Conservation (phyloP, 2,329 filamentous ascomycete species). For the Chaetomium sp. region DNA sequence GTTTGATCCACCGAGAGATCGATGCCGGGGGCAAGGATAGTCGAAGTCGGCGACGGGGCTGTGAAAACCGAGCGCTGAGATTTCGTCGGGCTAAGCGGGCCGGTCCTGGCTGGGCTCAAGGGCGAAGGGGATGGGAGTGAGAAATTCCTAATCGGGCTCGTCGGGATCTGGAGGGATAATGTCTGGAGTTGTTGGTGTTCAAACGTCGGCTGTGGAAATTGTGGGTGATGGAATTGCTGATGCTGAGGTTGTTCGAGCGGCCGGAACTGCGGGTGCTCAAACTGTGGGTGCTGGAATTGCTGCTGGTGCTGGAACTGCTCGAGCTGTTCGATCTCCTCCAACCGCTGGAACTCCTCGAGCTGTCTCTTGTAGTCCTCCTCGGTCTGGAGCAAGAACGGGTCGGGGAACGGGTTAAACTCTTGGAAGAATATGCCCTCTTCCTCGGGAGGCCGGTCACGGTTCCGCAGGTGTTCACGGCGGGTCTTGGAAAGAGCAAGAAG, state of each 20-base stretch:
- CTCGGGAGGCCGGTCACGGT: slow-evolving; percentile 53
- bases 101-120: slow-evolving; percentile 42
- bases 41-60: slow-evolving; percentile 51
- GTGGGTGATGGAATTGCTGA: not conserved
- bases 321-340: slow-evolving; percentile 1
- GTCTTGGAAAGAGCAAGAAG: slow-evolving; percentile 63
- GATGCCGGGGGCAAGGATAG: slow-evolving; percentile 56
- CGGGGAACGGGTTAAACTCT: slow-evolving; percentile 35
- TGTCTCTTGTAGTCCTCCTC: slow-evolving; percentile 31
- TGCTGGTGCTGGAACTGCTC: slow-evolving; percentile 15
- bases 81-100: slow-evolving; percentile 39
- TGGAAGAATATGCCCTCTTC: slow-evolving; percentile 33
- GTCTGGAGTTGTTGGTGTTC: slow-evolving; percentile 8
- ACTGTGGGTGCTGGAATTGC: not conserved
- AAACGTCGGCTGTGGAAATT: slow-evolving; percentile 13
- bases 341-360: slow-evolving; percentile 21
- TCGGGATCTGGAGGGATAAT: slow-evolving; percentile 35
- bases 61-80: slow-evolving; percentile 32
- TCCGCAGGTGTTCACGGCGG: slow-evolving; percentile 54
- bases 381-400: slow-evolving; percentile 36
- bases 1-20: slow-evolving; percentile 74
- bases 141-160: slow-evolving; percentile 48
- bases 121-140: slow-evolving; percentile 49
- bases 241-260: slow-evolving; percentile 19
- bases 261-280: slow-evolving; percentile 2